Percentiles rank a stretch among this genome's conserved stretches.
These are phyloP conservation scores for Sporobolus alterniflorus DNA, from an alignment of 202 grass and related monocot genomes.

Conservation along the genomic window DNA sequence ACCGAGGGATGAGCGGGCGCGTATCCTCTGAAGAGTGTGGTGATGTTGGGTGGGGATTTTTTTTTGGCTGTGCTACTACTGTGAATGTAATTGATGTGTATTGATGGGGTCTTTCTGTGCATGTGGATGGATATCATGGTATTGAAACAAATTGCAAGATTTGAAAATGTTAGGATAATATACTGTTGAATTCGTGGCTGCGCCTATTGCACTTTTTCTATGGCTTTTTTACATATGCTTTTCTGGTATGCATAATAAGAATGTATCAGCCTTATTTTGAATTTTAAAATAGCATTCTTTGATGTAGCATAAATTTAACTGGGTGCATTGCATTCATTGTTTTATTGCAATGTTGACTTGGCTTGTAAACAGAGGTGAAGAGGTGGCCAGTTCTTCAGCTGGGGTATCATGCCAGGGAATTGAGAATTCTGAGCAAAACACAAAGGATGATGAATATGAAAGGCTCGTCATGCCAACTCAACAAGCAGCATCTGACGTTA, in stretches of 20 bases:
- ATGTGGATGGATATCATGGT: background rate
- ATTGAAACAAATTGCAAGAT: background rate
- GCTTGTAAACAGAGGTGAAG: constrained; percentile 32
- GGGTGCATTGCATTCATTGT: background rate
- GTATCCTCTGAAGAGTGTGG: background rate
- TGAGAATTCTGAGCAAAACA: constrained; percentile 58
- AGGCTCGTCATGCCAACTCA: constrained; percentile 74
- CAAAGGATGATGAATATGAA: constrained; percentile 79
- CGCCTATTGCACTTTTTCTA: background rate
- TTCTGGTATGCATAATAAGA: constrained; percentile 6
- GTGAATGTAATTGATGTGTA: background rate
- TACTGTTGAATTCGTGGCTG: background rate
- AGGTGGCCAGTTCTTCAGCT: constrained; percentile 29
- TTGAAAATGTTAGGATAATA: background rate
- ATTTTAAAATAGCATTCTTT: background rate
- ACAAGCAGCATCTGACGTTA: constrained; percentile 30
- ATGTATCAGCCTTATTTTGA: background rate
- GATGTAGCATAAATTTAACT: background rate
- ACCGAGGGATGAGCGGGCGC: too few relatives aligned
- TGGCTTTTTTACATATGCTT: background rate
- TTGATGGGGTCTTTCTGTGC: background rate
- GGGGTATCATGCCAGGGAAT: constrained; percentile 6
- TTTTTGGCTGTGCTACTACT: background rate
- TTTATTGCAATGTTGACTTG: constrained; percentile 20
- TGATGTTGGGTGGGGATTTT: background rate